Evolutionary conservation across 2,329 filamentous ascomycete genomes (phyloP).

Genomic region (Dactylellina parvicollis): DNA sequence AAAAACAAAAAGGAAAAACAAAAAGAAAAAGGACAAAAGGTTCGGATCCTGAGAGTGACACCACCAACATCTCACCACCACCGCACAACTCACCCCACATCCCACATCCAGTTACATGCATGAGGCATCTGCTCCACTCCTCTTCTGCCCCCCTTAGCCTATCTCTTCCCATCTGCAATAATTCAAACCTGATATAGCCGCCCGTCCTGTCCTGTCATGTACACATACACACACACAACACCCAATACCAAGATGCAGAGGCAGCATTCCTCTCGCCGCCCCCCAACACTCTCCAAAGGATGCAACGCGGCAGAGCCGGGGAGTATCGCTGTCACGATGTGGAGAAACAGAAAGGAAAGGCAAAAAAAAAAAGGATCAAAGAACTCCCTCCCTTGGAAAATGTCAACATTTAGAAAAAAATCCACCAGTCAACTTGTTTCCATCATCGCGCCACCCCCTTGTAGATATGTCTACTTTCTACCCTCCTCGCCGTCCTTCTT

Average conservation of each 20-base stretch:
- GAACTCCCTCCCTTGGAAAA: neutral
- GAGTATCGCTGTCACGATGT: too few species aligned
- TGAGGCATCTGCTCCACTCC: constrained; percentile 2
- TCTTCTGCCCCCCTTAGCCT: constrained; percentile 13
- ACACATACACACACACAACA: too few species aligned
- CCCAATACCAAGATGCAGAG: too few species aligned
- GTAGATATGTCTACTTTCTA: constrained; percentile 21
- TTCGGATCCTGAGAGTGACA: neutral
- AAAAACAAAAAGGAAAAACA: too few species aligned
- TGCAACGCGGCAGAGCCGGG: neutral
- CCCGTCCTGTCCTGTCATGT: neutral
- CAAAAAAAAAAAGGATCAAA: neutral
- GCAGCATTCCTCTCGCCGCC: too few species aligned
- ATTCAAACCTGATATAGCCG: constrained; percentile 7
- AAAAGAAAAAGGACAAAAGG: neutral
- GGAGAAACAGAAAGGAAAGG: neutral
- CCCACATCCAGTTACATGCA: constrained; percentile 19
- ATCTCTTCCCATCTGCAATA: constrained; percentile 27
- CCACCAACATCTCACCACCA: constrained; percentile 17
- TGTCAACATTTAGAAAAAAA: neutral
- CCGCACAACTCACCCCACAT: constrained; percentile 18
- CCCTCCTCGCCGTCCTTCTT: constrained; percentile 43
- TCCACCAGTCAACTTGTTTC: neutral
- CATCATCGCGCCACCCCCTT: constrained; percentile 1
- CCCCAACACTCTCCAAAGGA: neutral